Evolutionary conservation across 2,329 filamentous ascomycete species (phyloP).

Genomic region (Cladobotryum mycophilum): DNA sequence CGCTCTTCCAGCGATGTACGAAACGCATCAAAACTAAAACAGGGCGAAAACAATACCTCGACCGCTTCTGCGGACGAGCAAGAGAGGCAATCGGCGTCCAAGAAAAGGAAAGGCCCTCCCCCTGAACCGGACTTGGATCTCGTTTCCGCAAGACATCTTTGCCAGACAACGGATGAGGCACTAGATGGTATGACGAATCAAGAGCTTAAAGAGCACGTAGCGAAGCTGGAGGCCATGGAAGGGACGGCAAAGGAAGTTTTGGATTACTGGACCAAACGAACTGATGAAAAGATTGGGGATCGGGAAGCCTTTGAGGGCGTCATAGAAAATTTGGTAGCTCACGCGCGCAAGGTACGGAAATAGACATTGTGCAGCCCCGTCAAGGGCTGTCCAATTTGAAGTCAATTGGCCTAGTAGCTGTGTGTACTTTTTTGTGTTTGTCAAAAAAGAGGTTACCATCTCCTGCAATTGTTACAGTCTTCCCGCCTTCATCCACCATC

Average conservation of each 20-base stretch:
- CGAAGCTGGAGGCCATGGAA: slow-evolving; percentile 62
- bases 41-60: slow-evolving; percentile 46
- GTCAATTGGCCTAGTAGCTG: slow-evolving; percentile 17
- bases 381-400: slow-evolving; percentile 13
- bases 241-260: slow-evolving; percentile 68
- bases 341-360: slow-evolving; percentile 79
- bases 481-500: background rate
- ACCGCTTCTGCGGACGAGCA: slow-evolving; percentile 55
- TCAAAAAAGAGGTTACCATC: background rate
- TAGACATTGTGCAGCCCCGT: slow-evolving; percentile 29
- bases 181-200: slow-evolving; percentile 70
- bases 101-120: slow-evolving; percentile 51
- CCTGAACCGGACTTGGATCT: slow-evolving; percentile 73
- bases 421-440: slow-evolving; percentile 7
- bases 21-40: slow-evolving; percentile 40
- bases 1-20: slow-evolving; percentile 51
- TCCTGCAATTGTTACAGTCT: background rate
- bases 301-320: slow-evolving; percentile 93
- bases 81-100: slow-evolving; percentile 42
- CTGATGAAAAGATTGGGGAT: slow-evolving; percentile 82
- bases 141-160: slow-evolving; percentile 69
- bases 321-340: slow-evolving; percentile 92
- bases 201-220: slow-evolving; percentile 68
- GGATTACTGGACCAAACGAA: slow-evolving; percentile 81
- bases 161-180: slow-evolving; percentile 78